A percentile compares a stretch with the other conserved stretches of the same genome.
phyloP scores from a whole-genome alignment of 2,329 filamentous ascomycete genomes.

The Fragosphaeria purpurea region DNA sequence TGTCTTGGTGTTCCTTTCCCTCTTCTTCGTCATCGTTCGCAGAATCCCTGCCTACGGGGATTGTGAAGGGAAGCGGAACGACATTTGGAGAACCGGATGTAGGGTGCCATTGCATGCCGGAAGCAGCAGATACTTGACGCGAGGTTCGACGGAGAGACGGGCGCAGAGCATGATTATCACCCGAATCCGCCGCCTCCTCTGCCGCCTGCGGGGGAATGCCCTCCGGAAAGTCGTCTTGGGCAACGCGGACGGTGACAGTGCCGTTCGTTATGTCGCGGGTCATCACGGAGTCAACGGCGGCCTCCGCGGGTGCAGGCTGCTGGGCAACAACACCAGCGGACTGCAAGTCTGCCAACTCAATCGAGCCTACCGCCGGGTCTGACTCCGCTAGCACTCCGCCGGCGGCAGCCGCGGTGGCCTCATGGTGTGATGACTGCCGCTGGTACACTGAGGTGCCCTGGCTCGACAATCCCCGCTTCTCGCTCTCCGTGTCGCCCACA shows the following conservation, averaged over 20 bases:
- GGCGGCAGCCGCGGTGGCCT: neutral
- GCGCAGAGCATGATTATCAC: too few relatives aligned
- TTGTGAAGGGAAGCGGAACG: constrained; percentile 55
- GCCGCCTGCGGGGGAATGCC: constrained; percentile 9
- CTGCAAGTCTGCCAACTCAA: constrained; percentile 46
- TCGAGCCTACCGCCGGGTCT: constrained; percentile 19
- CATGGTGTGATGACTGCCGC: constrained; percentile 16
- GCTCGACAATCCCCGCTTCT: constrained; percentile 29
- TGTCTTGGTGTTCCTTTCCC: constrained; percentile 28
- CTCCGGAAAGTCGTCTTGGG: constrained; percentile 35
- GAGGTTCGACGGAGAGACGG: too few relatives aligned
- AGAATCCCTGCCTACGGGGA: constrained; percentile 32
- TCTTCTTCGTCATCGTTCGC: neutral
- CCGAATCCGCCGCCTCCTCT: too few relatives aligned
- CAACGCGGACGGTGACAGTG: constrained; percentile 43
- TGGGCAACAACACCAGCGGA: constrained; percentile 17
- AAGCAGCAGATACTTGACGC: too few relatives aligned
- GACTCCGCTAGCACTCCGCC: neutral
- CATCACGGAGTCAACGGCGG: constrained; percentile 31
- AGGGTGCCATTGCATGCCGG: too few relatives aligned
- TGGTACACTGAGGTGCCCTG: constrained; percentile 24
- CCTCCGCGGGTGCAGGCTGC: constrained; percentile 16
- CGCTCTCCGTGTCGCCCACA: constrained; percentile 36
- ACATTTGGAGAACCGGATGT: constrained; percentile 21
- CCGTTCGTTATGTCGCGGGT: constrained; percentile 32